A percentile compares a stretch with the other conserved stretches of the same genome.
These are phyloP conservation scores for Earliella scabrosa DNA, from an alignment of 1,284 basidiomycete species.

Conservation along the genomic window DNA sequence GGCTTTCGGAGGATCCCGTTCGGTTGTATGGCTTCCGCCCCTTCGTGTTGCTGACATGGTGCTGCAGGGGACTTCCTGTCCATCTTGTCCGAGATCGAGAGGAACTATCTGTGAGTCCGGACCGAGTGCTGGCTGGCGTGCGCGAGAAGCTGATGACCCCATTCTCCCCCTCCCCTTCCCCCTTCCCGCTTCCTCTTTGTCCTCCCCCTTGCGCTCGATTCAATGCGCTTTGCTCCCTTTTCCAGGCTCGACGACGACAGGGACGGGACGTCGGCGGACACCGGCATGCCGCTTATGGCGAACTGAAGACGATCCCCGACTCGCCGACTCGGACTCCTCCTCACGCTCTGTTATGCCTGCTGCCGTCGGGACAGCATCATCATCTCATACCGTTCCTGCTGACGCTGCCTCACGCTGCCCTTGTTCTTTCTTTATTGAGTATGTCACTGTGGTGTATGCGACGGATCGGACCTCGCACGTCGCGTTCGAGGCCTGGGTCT, in stretches of 20 bases:
- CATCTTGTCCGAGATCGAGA: slow-evolving; percentile 86
- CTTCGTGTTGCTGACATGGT: slow-evolving; percentile 8
- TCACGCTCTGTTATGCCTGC: background rate
- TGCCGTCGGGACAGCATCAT: background rate
- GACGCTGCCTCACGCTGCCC: background rate
- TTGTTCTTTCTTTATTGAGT: slow-evolving; percentile 7
- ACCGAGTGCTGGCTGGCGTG: slow-evolving; percentile 4
- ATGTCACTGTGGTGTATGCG: slow-evolving; percentile 10
- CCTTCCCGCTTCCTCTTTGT: background rate
- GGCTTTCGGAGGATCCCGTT: too few relatives aligned
- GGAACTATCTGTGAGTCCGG: slow-evolving; percentile 75
- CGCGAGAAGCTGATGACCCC: slow-evolving; percentile 20
- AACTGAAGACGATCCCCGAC: slow-evolving; percentile 28
- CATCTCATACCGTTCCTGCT: background rate
- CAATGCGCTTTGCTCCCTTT: too few relatives aligned
- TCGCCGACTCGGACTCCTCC: background rate
- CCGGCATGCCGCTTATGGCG: slow-evolving; percentile 54
- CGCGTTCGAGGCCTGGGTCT: background rate
- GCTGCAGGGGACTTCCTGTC: slow-evolving; percentile 84
- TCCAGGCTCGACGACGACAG: slow-evolving; percentile 76
- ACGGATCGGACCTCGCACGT: background rate
- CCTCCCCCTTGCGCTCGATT: background rate
- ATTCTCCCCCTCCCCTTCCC: background rate
- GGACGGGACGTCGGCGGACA: slow-evolving; percentile 62
- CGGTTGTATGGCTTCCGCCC: slow-evolving; percentile 18